A percentile compares a stretch with the other conserved stretches of the same genome.
phyloP scores from a whole-genome alignment of 768 basidiomycete genomes.

The Collybia nuda region DNA sequence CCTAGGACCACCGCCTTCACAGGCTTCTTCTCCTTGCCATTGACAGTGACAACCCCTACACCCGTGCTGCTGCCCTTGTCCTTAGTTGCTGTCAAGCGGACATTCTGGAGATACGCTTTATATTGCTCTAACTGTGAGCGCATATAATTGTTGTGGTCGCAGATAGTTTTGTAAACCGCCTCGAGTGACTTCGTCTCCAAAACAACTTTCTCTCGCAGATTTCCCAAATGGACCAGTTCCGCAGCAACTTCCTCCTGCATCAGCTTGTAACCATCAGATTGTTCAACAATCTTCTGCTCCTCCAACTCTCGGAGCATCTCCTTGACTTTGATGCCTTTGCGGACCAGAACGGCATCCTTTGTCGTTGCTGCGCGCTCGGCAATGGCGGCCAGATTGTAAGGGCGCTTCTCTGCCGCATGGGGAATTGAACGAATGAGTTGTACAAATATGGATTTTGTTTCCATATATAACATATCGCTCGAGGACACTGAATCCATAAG shows the following conservation, averaged over 20 bases:
- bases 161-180: conserved; percentile 98
- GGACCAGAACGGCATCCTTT: conserved; percentile 93
- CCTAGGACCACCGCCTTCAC: conserved; percentile 84
- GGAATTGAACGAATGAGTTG: conserved; percentile 96
- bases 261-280: conserved; percentile 80
- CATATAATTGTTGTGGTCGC: conserved; percentile 98
- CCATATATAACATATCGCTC: conserved; percentile 99
- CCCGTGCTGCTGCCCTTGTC: conserved; percentile 84
- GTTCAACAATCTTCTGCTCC: conserved; percentile 83
- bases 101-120: conserved; percentile 98
- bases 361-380: conserved; percentile 97
- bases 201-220: conserved; percentile 92
- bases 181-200: conserved; percentile 91
- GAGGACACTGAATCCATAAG: conserved; percentile 97
- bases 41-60: conserved; percentile 93
- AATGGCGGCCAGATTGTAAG: conserved; percentile 84
- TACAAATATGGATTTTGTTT: conserved; percentile 98
- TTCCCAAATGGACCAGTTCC: conserved; percentile 95
- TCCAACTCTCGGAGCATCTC: conserved; percentile 98
- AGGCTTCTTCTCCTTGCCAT: conserved; percentile 96
- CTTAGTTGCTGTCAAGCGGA: conserved; percentile 84
- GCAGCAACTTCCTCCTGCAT: conserved; percentile 98
- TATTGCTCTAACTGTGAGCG: conserved; percentile 97
- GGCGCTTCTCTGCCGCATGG: conserved; percentile 76
- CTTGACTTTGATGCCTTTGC: conserved; percentile 99